Evolutionary conservation across 129 eudicot species (phyloP).

Genomic region (Escallonia herrerae): DNA sequence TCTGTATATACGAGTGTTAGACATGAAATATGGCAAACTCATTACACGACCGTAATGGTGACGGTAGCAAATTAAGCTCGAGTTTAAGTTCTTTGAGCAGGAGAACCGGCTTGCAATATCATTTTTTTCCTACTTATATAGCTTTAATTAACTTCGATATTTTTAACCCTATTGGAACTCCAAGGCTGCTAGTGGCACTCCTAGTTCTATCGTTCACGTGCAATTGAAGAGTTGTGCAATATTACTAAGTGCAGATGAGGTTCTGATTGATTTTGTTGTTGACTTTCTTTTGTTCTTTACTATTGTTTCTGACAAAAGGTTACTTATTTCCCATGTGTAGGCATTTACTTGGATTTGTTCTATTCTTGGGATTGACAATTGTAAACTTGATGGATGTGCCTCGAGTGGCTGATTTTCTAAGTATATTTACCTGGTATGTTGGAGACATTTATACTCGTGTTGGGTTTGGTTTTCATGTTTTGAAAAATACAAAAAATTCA

Average conservation of each 20-base stretch:
- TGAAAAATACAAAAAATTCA: no score
- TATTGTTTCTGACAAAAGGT: conserved; percentile 10
- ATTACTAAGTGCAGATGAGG: neutral
- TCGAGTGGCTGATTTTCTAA: conserved; percentile 56
- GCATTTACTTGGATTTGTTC: conserved; percentile 81
- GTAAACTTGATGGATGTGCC: conserved; percentile 53
- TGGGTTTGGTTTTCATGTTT: no score
- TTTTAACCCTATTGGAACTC: neutral
- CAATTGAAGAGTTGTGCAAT: neutral
- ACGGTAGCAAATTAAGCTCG: no score
- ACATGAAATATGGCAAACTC: no score
- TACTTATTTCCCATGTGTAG: conserved; percentile 45
- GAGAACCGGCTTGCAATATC: no score
- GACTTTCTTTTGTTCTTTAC: neutral
- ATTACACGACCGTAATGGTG: no score
- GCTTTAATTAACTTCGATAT: no score
- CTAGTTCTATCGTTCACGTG: no score
- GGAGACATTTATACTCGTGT: no score
- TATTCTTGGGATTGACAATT: conserved; percentile 69
- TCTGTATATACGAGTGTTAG: no score
- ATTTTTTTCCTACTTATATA: no score
- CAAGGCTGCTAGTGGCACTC: neutral
- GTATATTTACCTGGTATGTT: conserved; percentile 64
- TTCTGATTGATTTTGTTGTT: neutral
- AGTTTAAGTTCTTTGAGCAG: no score